Evolutionary conservation across 2,329 filamentous ascomycete species (phyloP).

Genomic region (Elsinoe arachidis): DNA sequence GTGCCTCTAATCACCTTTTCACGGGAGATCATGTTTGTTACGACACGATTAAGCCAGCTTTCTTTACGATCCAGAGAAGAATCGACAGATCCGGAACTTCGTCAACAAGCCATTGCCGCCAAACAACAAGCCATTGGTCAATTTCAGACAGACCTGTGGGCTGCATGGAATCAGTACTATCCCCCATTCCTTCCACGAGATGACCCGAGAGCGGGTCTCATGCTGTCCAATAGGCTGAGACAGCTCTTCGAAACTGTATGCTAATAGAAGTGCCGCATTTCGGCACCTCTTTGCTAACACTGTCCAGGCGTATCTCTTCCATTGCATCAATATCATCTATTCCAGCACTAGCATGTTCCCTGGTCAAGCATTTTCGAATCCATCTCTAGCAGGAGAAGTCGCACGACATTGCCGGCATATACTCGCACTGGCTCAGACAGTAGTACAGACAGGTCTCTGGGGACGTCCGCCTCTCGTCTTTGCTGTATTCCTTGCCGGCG

Average conservation of each 20-base stretch:
- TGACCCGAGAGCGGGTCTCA: constrained; percentile 22
- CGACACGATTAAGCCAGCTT: constrained; percentile 3
- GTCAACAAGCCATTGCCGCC: constrained; percentile 16
- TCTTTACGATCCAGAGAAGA: background rate
- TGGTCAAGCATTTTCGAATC: constrained; percentile 36
- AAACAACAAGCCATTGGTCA: constrained; percentile 19
- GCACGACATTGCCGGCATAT: constrained; percentile 38
- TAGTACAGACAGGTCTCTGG: constrained; percentile 31
- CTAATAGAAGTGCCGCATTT: constrained; percentile 19
- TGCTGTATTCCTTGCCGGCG: constrained; percentile 47
- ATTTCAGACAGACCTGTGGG: constrained; percentile 23
- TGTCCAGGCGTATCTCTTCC: constrained; percentile 9
- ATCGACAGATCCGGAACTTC: background rate
- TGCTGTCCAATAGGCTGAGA: constrained; percentile 23
- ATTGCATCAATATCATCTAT: constrained; percentile 36
- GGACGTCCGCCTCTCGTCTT: constrained; percentile 43
- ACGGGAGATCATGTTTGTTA: constrained; percentile 3
- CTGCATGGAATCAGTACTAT: constrained; percentile 23
- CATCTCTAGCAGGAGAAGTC: constrained; percentile 35
- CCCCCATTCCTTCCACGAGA: constrained; percentile 22
- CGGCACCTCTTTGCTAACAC: background rate
- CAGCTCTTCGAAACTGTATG: constrained; percentile 37
- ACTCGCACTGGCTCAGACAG: constrained; percentile 35
- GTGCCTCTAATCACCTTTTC: background rate
- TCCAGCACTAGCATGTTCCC: constrained; percentile 47